A percentile compares a stretch with the other conserved stretches of the same genome.
These are phyloP conservation scores for Pseudodiploospora longispora DNA, from an alignment of 2,329 filamentous ascomycete genomes.

Conservation along the genomic window DNA sequence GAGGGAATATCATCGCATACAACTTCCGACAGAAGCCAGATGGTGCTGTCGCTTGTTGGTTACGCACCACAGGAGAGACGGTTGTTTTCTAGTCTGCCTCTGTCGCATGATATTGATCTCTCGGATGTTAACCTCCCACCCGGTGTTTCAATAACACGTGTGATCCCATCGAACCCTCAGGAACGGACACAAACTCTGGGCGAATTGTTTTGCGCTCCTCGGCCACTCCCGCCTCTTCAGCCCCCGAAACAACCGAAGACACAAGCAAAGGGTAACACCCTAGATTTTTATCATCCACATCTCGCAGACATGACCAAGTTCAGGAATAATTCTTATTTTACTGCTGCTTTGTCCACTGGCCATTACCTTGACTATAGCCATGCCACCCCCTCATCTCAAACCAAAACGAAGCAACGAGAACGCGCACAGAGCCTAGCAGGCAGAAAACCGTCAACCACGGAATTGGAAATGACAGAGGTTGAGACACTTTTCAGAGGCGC, in stretches of 20 bases:
- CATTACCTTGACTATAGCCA: conserved; percentile 65
- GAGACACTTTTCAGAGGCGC: conserved; percentile 68
- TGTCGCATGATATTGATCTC: conserved; percentile 21
- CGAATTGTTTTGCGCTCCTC: conserved; percentile 63
- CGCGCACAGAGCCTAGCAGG: conserved; percentile 60
- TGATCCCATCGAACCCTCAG: conserved; percentile 24
- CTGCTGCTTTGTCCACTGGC: conserved; percentile 56
- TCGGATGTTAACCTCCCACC: conserved; percentile 54
- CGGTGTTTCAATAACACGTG: conserved; percentile 50
- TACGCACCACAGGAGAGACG: conserved; percentile 67
- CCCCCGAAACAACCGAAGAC: conserved; percentile 65
- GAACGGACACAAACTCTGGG: conserved; percentile 59
- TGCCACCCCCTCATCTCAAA: conserved; percentile 46
- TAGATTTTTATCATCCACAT: conserved; percentile 47
- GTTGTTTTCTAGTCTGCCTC: conserved; percentile 74
- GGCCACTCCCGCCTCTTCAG: conserved; percentile 56
- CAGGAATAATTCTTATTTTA: conserved; percentile 54
- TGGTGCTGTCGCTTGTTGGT: conserved; percentile 70
- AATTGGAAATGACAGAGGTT: conserved; percentile 57
- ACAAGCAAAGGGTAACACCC: conserved; percentile 53
- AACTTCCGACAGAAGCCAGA: conserved; percentile 34
- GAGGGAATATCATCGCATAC: conserved; percentile 31
- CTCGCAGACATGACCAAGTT: conserved; percentile 47
- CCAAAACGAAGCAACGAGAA: conserved; percentile 59
- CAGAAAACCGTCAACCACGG: conserved; percentile 46